A percentile compares a stretch with the other conserved stretches of the same genome.
phyloP scores from a whole-genome alignment of 139 green algal species.

The Chlamydomonas eustigma region DNA sequence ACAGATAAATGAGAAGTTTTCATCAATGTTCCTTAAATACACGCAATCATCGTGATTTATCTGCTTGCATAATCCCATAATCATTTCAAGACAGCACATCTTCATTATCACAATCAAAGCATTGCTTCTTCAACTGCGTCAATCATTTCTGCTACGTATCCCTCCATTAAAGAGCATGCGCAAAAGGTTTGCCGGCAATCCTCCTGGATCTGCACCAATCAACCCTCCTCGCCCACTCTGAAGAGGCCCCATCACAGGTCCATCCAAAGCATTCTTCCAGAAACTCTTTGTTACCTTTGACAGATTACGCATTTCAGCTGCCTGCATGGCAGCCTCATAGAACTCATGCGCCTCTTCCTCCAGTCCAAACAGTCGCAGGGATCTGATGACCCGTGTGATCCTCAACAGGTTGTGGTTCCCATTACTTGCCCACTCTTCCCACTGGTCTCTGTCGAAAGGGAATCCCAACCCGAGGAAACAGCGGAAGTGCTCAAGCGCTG shows the following conservation, averaged over 20 bases:
- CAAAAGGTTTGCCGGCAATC: no score
- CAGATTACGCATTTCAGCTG: background rate
- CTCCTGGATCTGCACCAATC: no score
- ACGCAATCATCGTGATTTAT: no score
- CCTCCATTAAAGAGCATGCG: no score
- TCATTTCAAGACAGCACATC: no score
- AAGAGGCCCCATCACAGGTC: background rate
- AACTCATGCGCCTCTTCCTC: background rate
- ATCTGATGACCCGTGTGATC: background rate
- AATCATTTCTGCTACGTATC: no score
- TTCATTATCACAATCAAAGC: no score
- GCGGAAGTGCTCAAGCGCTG: background rate
- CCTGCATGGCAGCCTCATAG: background rate
- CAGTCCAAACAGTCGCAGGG: background rate
- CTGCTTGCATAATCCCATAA: no score
- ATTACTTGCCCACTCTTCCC: background rate
- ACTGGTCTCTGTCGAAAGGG: background rate
- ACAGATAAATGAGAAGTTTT: no score
- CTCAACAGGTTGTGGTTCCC: background rate
- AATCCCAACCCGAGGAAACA: background rate
- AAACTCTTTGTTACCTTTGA: background rate
- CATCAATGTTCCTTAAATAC: no score
- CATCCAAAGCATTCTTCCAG: background rate
- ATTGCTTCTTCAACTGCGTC: no score
- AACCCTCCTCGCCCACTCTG: background rate